Base-by-base conservation (phyloP, 1,284 basidiomycete species). In the Puccinia sorghi region DNA sequence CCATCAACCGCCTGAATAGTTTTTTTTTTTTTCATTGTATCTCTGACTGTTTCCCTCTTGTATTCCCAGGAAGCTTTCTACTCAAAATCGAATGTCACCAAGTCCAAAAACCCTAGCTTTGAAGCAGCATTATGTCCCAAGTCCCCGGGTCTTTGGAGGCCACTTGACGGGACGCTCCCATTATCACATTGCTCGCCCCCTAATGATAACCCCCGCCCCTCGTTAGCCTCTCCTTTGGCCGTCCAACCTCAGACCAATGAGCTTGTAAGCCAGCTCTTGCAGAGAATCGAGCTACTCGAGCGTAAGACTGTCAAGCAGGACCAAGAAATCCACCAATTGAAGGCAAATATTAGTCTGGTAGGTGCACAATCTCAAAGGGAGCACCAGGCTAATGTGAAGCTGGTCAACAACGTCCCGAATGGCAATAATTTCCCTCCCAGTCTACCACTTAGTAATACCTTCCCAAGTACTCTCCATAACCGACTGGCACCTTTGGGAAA, bases 41-140 rank as follows among this genome's bases (percentile, higher is more conserved):
- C n/a, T n/a, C 48, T 64, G 71, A 72, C 54, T 32, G 37, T 15
- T 27, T 46, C 15, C 7, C 20, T 43, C 22, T 25, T 57, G 25
- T 15, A 3, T 22, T 11, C 4, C 32, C 27, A 79, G 77, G 77
- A 79, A 72, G 77, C 77, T 46, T 79, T 79, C 43, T 79, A 79
- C 39, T 79, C 77, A 7, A 79, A 79, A 57, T 79, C 77, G 17
- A 79, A 79, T n/a, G 70, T 79, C 15, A 72, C 77, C 59, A 79
- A 79, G 22, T 7, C 77, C 15, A 43, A 64, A 48, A 64, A 72
- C 13, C 46, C 37, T 56, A 25, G 12, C 22, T 52, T 17, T 13
- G 70, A 70, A 7, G 15, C 69, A 15, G 48, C 20, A 3, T n/a
- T 37, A 5, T 27, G 57, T 54, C 43, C 69, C 3, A 71, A 61